Conservation (phyloP, 768 basidiomycete genomes). For the Royoungia palumana region DNA sequence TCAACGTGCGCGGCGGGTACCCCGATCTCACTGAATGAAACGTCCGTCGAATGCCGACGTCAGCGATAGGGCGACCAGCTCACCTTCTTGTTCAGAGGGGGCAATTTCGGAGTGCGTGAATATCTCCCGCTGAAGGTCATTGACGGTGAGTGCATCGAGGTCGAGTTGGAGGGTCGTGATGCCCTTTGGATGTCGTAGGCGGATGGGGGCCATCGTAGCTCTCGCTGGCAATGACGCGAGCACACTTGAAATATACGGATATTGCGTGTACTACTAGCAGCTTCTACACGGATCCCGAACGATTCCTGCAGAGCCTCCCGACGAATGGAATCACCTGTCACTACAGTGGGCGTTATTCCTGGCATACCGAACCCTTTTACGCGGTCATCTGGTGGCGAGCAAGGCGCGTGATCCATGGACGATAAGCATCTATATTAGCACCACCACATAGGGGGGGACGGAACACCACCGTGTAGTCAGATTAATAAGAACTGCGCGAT, state of each 20-base stretch:
- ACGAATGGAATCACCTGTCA: no score
- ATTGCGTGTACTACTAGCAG: slow-evolving; percentile 5
- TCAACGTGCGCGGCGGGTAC: slow-evolving; percentile 78
- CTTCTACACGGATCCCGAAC: no score
- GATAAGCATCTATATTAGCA: no score
- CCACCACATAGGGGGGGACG: no score
- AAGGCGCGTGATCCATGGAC: no score
- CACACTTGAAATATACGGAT: background rate
- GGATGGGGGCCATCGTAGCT: slow-evolving; percentile 59
- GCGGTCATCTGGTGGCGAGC: no score
- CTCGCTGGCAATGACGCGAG: background rate
- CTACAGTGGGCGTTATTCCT: no score
- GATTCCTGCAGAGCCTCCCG: no score
- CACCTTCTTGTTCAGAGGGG: slow-evolving; percentile 75
- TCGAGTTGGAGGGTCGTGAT: slow-evolving; percentile 73
- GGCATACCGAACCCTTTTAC: no score
- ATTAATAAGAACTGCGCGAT: no score
- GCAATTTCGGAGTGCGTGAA: slow-evolving; percentile 63
- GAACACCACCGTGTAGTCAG: no score
- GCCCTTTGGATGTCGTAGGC: slow-evolving; percentile 83
- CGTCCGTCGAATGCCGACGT: background rate
- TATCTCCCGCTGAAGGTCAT: slow-evolving; percentile 73
- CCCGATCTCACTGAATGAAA: slow-evolving; percentile 63
- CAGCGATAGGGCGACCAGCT: slow-evolving; percentile 28
- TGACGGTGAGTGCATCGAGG: slow-evolving; percentile 59